Evolutionary conservation across 2,329 filamentous ascomycete genomes (phyloP), one percentile per base, ranked within the genome.

Genomic region (Coniochaeta sp.): DNA sequence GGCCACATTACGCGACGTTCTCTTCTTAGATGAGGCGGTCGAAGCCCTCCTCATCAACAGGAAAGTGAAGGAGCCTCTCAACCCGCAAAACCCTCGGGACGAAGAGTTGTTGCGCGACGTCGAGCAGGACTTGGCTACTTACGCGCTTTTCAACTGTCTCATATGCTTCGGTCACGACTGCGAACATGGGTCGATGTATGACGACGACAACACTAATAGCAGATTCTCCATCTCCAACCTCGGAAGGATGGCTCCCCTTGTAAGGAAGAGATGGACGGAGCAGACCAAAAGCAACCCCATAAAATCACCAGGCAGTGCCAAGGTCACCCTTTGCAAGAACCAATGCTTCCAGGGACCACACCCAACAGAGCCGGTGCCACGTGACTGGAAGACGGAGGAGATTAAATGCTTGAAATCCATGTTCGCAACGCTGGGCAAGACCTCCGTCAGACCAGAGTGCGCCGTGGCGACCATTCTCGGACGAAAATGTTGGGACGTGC

Each of bases 131-230:
- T 67, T 86, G 26, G 79, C 80, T 56, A 85, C 81, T 1, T 84
- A 85, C 65, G 77, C 78, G 34, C 75, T 82, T 10, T 74, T 86
- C 17, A 81, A 80, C 14, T 86, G 83, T 64, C 70, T 84, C n/a
- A 79, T 85, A 58, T 86, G 83, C 70, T 82, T 78, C 65, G 81
- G 81, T 57, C 80, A 85, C 67, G 84, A 82, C 14, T 86, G 83
- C 61, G 83, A 86, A 65, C 83, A 86, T 63, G 83, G 83, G 54
- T 82, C 26, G 10, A 28, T 52, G 22, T 85, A 84, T 58, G 80
- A 83, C 59, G 69, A 72, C 7, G 79, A 80, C 57, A 81, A 82
- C 61, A 81, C 83, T 65, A 76, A 79, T 36, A 80, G 77, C 55
- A 73, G 78, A 3, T 81, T 85, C 65, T 82, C 81, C 3, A 73